phyloP scores from a whole-genome alignment of 2,329 filamentous ascomycete species.

The Diaporthe vaccinii region DNA sequence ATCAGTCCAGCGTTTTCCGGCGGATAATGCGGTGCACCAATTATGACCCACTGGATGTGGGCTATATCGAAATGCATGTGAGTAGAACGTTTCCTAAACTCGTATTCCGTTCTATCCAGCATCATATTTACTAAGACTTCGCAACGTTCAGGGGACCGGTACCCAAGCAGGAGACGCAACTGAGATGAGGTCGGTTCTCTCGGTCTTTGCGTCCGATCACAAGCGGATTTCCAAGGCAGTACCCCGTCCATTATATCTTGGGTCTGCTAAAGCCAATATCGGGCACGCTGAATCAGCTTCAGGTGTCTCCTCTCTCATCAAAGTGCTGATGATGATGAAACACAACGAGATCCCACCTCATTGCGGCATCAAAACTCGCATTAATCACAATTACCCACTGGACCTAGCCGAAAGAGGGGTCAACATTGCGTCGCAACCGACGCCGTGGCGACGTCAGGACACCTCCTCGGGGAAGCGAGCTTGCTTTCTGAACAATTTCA shows the following conservation, averaged over 20 bases:
- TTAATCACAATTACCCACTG: conserved; percentile 46
- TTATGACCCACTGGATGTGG: conserved; percentile 80
- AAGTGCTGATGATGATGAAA: conserved; percentile 43
- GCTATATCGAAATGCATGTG: conserved; percentile 91
- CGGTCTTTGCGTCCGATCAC: conserved; percentile 62
- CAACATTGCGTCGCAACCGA: conserved; percentile 29
- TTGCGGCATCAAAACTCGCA: conserved; percentile 43
- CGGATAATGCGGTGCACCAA: conserved; percentile 79
- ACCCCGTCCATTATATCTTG: conserved; percentile 69
- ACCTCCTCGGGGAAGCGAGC: conserved; percentile 58
- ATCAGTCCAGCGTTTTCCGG: conserved; percentile 79
- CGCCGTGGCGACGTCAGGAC: background rate
- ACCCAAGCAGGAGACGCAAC: conserved; percentile 87
- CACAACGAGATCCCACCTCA: conserved; percentile 42
- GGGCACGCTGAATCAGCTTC: conserved; percentile 44
- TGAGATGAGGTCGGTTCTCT: conserved; percentile 83
- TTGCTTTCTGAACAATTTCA: conserved; percentile 76
- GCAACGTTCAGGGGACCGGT: conserved; percentile 49
- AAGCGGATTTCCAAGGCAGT: conserved; percentile 44
- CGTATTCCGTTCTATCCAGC: background rate
- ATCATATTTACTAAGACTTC: background rate
- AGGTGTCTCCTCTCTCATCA: conserved; percentile 42
- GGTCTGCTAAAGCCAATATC: conserved; percentile 65
- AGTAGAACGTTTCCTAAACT: conserved; percentile 56
- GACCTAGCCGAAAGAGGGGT: conserved; percentile 17